Percentiles rank a stretch among this genome's conserved stretches.
These are phyloP conservation scores for Anisodus acutangulus DNA, from an alignment of 257 asterid species.

Conservation along the genomic window DNA sequence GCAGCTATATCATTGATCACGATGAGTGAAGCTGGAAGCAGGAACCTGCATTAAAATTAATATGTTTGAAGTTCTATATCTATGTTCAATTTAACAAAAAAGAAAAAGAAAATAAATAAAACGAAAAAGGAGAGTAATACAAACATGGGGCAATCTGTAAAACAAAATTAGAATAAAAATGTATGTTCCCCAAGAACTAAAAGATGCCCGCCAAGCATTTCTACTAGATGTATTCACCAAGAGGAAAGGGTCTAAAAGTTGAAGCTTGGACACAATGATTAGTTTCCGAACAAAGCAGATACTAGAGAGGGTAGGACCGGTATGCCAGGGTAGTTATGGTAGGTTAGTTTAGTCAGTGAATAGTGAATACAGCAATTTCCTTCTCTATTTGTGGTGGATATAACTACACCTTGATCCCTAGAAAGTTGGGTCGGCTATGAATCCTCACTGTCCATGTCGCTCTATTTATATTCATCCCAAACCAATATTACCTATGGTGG, in stretches of 20 bases:
- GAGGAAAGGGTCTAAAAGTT: not conserved
- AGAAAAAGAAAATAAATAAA: not conserved
- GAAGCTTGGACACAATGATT: conserved; percentile 4
- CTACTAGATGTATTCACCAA: not conserved
- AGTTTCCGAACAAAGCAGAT: not conserved
- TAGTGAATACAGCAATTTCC: not conserved
- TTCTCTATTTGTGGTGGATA: conserved; percentile 5
- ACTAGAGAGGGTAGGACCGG: not conserved
- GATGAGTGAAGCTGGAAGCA: conserved; percentile 92
- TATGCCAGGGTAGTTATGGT: conserved; percentile 13
- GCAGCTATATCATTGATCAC: conserved; percentile 86
- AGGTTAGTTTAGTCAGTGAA: conserved; percentile 8
- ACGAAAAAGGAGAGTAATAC: not conserved
- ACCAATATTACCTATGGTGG: not conserved
- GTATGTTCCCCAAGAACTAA: not conserved
- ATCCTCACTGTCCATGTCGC: not conserved
- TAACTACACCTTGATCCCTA: not conserved
- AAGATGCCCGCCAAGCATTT: conserved; percentile 10
- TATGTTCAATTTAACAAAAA: not conserved
- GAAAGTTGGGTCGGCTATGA: not conserved
- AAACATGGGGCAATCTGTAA: not conserved
- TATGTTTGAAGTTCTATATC: conserved; percentile 39
- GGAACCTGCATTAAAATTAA: conserved; percentile 75
- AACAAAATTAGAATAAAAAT: conserved; percentile 4
- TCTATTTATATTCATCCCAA: conserved; percentile 10